Percentiles rank a stretch among this genome's conserved stretches.
Conservation (phyloP, 2,329 filamentous ascomycete genomes). For the Paradendryphiella salina region DNA sequence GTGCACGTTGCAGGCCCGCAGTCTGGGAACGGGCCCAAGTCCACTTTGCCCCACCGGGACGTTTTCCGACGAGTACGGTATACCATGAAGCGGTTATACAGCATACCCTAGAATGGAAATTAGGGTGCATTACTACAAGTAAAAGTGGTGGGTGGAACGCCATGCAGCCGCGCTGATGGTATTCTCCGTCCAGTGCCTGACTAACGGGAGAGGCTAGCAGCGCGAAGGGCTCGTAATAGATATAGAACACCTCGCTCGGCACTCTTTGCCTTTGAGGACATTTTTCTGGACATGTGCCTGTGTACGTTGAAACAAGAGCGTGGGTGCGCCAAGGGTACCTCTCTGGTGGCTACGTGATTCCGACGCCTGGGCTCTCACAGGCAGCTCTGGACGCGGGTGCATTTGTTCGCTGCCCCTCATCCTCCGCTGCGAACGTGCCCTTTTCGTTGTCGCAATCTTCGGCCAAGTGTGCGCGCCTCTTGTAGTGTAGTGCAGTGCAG, state of each 20-base stretch:
- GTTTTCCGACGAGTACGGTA: neutral
- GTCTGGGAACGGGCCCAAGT: neutral
- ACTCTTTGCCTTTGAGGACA: too few species aligned
- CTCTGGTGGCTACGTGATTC: neutral
- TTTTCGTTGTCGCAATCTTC: too few species aligned
- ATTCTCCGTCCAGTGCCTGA: neutral
- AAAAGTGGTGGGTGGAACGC: neutral
- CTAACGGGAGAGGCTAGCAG: too few species aligned
- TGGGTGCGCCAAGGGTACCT: too few species aligned
- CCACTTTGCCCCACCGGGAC: neutral
- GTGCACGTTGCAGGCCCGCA: neutral
- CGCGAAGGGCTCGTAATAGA: too few species aligned
- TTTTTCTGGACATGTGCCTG: neutral
- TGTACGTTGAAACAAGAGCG: constrained; percentile 7
- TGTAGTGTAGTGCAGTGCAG: neutral
- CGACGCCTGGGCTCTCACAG: neutral
- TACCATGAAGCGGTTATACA: neutral
- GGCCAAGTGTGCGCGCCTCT: neutral
- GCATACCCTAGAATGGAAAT: neutral
- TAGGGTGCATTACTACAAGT: neutral
- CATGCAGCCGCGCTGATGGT: neutral
- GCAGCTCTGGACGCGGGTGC: constrained; percentile 10
- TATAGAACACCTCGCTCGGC: too few species aligned
- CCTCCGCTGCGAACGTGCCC: neutral
- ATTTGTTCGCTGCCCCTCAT: constrained; percentile 5